Evolutionary conservation across 2,329 filamentous ascomycete species (phyloP), one percentile per base, ranked within the genome.

Genomic region (Ophiostoma triangulosporum): DNA sequence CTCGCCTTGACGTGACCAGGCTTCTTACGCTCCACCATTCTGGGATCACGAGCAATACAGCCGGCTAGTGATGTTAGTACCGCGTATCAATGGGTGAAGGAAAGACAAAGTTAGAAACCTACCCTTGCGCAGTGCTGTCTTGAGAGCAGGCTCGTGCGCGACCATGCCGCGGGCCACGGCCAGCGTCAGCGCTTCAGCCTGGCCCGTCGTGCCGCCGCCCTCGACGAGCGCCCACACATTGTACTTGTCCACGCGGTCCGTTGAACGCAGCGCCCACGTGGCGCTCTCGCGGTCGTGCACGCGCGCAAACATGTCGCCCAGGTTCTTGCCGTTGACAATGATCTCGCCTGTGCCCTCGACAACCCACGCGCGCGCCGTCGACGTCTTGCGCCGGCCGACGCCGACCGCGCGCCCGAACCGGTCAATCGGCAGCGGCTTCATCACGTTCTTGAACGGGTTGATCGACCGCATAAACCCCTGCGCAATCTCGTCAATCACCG

Each of bases 21-120:
- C 80, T 98, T 97, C 83, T 98, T 98, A 68, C 93, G 91, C 73
- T 98, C 93, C 61, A 98, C 94, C 64, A 77, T 83, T 72, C 91
- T 88, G 55, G 84, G 80, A 73, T 98, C 91, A 65, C 91, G 85
- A 51, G 90, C 94, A 59, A 98, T 80, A 68, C 86, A 89, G 58
- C 94, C 94, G 66, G 91, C 93, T 98, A 68, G 54, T 15, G 9
- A 26, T 27, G 50, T 57, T 59, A 65, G 52, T 35, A 26, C 36
- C 33, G 24, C 0, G 14, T 20, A 3, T 15, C n/a, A n/a, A 27
- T n/a, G 15, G 7, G 5, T 5, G 36, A 3, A 22, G 26, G 32
- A 29, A 52, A 45, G 3, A 17, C 36, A 51, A 36, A 46, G n/a
- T n/a, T n/a, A n/a, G n/a, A 6, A 17, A 33, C 48, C 27, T 22